phyloP scores from a whole-genome alignment of 163 green algal genomes.

The Chlorella variabilis region DNA sequence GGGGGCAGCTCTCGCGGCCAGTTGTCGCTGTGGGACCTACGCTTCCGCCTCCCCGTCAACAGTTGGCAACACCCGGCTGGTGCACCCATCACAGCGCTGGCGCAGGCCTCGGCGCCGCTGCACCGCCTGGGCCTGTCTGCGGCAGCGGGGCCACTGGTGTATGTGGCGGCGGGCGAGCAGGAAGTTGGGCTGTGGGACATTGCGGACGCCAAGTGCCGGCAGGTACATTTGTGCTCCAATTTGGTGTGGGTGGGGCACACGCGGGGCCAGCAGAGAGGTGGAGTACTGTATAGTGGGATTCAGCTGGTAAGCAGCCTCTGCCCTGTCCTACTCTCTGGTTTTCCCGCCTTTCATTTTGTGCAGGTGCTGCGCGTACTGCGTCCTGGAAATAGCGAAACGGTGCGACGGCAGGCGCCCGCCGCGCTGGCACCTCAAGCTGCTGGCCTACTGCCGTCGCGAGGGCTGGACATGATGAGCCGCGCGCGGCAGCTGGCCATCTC shows the following conservation, averaged over 20 bases:
- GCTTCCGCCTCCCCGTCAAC: constrained; percentile 71
- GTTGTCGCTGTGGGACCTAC: constrained; percentile 84
- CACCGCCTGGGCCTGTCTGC: constrained; percentile 13
- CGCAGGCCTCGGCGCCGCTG: constrained; percentile 36
- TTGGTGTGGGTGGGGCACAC: background rate
- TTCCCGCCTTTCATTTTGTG: too few species aligned
- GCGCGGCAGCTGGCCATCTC: constrained; percentile 48
- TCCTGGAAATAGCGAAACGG: background rate
- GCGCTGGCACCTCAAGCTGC: constrained; percentile 30
- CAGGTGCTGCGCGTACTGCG: constrained; percentile 54
- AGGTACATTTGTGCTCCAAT: constrained; percentile 53
- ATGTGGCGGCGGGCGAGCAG: constrained; percentile 69
- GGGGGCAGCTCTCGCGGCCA: constrained; percentile 72
- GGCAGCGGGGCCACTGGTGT: constrained; percentile 66
- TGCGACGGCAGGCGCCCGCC: constrained; percentile 16
- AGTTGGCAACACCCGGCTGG: constrained; percentile 47
- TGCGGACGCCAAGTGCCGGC: constrained; percentile 63
- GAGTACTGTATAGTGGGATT: too few species aligned
- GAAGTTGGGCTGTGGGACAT: constrained; percentile 88
- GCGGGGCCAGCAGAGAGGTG: too few species aligned
- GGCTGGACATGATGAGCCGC: constrained; percentile 32
- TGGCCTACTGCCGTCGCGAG: background rate
- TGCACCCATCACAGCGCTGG: constrained; percentile 56
- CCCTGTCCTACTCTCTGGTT: too few species aligned
- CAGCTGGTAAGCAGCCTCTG: too few species aligned